A percentile compares a stretch with the other conserved stretches of the same genome.
Evolutionary conservation across 495 filamentous ascomycete genomes (phyloP).

Genomic region (Penicillium ucsense): DNA sequence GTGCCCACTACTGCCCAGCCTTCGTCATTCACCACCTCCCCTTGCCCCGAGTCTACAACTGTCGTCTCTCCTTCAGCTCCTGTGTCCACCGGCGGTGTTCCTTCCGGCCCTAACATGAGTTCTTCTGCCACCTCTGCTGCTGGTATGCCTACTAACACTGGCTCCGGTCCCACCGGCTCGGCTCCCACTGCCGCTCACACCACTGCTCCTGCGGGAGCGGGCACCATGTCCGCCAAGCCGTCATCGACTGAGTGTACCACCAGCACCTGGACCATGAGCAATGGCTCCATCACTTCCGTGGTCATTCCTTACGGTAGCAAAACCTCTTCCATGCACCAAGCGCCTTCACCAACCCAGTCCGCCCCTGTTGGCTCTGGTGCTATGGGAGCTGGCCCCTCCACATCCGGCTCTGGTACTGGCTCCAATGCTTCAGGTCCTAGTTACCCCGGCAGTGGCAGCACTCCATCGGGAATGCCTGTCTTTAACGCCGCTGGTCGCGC

Average conservation of each 20-base stretch:
- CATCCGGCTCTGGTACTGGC: slow-evolving; percentile 1
- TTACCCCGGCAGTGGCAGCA: neutral
- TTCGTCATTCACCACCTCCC: neutral
- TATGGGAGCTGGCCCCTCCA: neutral
- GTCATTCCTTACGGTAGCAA: slow-evolving; percentile 1
- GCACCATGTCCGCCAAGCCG: neutral
- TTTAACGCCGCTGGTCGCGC: slow-evolving; percentile 22
- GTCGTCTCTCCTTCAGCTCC: too few species aligned
- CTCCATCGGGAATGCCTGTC: slow-evolving; percentile 4
- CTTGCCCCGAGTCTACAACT: neutral
- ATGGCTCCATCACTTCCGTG: slow-evolving; percentile 5
- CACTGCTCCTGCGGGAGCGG: too few species aligned
- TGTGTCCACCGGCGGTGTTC: too few species aligned
- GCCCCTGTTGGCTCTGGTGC: slow-evolving; percentile 1
- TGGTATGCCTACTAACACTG: too few species aligned
- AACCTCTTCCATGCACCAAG: slow-evolving; percentile 4
- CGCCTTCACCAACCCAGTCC: slow-evolving; percentile 2
- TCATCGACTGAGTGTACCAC: neutral
- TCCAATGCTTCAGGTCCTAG: too few species aligned
- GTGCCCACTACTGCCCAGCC: neutral
- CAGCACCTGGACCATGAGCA: neutral
- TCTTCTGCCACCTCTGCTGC: too few species aligned
- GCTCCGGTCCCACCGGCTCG: too few species aligned
- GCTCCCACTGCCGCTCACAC: too few species aligned
- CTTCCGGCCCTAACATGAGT: too few species aligned